Evolutionary conservation across 2,329 filamentous ascomycete species (phyloP).

Genomic region (Claviceps sp.): DNA sequence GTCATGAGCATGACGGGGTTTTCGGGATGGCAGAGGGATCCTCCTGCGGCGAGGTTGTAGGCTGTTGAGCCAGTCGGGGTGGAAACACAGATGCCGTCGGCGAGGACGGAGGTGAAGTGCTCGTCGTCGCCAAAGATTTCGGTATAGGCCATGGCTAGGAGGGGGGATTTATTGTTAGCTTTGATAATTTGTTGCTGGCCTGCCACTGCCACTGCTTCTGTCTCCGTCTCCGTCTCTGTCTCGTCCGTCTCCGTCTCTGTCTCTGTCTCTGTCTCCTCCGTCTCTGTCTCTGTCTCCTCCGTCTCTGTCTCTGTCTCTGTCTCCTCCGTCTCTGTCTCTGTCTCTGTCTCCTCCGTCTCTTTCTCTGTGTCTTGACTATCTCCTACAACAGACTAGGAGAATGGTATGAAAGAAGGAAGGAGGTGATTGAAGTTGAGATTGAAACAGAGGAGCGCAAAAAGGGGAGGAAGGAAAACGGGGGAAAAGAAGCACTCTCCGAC

Average conservation of each 20-base stretch:
- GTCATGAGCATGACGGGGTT: slow-evolving; percentile 94
- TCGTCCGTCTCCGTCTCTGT: no score
- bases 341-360: no score
- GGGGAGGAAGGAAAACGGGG: neutral
- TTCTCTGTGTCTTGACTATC: no score
- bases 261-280: no score
- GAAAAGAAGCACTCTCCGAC: neutral
- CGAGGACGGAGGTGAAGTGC: slow-evolving; percentile 86
- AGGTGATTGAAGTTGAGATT: no score
- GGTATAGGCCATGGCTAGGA: slow-evolving; percentile 69
- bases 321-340: no score
- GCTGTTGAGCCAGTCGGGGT: slow-evolving; percentile 92
- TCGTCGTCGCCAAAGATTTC: slow-evolving; percentile 93
- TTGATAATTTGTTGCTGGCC: neutral
- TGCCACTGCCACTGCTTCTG: no score
- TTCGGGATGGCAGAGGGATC: slow-evolving; percentile 86
- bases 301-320: no score
- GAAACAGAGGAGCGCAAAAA: neutral
- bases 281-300: no score
- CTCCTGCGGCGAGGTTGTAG: slow-evolving; percentile 92
- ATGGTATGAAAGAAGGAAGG: neutral
- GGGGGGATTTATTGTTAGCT: neutral
- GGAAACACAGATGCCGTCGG: slow-evolving; percentile 85
- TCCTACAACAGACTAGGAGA: neutral
- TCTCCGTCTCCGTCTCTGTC: no score